Base-by-base conservation (phyloP, 2,329 filamentous ascomycete species). In the Venturia nashicola region DNA sequence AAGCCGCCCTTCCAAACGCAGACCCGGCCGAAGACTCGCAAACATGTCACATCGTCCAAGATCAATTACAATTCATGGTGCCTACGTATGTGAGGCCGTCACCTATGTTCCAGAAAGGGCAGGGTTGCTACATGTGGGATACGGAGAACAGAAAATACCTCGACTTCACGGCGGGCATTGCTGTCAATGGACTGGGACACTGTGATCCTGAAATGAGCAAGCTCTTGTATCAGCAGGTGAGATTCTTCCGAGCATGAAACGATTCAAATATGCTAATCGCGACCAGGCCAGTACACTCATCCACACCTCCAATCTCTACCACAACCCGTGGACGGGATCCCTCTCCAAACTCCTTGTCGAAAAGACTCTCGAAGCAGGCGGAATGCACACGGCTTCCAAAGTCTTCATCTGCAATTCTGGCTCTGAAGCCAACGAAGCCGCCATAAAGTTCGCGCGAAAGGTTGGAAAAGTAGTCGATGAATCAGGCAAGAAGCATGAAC, bases 401-500 rank as follows among this genome's bases (percentile, higher is more conserved):
- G 91, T 90, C 2, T 99, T 99, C 73, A 83, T 99, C 68, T 96
- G 91, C 80, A 99, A 99, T 78, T 97, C 92, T 4, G 94, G 94
- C 65, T 90, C 89, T 66, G 94, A 99, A 78, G 94, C 94, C 72
- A 99, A 99, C 75, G 94, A 99, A 78, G 94, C 93, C 0, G 94
- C 93, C 43, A 89, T 99, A 75, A 99, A 99, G 76, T 97, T 99
- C 71, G 89, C 93, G 23, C 85, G 94, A 70, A 99, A 99, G 77
- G 87, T 88, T 27, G 92, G 91, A 70, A 93, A 93, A 75, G 79
- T 85, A 11, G 70, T 86, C 36, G 87, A 91, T 67, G 85, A 88
- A 0, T 84, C 84, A 0, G 87, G 89, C 59, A 76, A 75, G 23
- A 96, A 97, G 78, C 76, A 84, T 69, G 91, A 97, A 71, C 78